phyloP scores from a whole-genome alignment of 441 rosid species.

The Populus hybrid region DNA sequence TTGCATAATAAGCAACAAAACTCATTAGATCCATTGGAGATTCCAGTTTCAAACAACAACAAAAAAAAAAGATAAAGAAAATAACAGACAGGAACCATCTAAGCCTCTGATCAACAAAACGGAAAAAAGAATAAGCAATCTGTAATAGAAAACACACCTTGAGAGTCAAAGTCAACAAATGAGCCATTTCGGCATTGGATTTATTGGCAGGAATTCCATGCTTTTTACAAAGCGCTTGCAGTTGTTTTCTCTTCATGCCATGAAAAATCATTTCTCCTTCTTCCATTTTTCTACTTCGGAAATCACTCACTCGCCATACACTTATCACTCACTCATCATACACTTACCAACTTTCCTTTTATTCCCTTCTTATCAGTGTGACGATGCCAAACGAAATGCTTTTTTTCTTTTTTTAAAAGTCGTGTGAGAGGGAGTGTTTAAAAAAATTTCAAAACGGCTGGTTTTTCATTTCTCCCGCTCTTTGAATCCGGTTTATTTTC shows the following conservation, averaged over 20 bases:
- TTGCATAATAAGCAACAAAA: not conserved
- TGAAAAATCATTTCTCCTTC: slow-evolving; percentile 37
- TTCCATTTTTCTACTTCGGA: not conserved
- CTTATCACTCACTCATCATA: not conserved
- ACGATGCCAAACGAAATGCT: not conserved
- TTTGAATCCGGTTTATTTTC: not conserved
- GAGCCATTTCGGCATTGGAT: slow-evolving; percentile 54
- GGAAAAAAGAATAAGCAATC: not conserved
- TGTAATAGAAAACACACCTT: slow-evolving; percentile 27
- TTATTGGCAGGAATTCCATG: slow-evolving; percentile 57
- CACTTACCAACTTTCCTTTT: not conserved
- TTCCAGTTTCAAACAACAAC: not conserved
- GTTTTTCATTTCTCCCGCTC: slow-evolving; percentile 8
- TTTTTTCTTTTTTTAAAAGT: too few species aligned
- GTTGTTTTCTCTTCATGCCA: slow-evolving; percentile 50
- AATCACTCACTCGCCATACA: not conserved
- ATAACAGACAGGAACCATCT: not conserved
- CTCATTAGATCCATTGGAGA: not conserved
- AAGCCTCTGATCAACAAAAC: not conserved
- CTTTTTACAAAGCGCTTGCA: slow-evolving; percentile 61
- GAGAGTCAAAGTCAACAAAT: slow-evolving; percentile 30
- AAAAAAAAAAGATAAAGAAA: not conserved
- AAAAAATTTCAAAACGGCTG: not conserved
- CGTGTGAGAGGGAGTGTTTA: not conserved
- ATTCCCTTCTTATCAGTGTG: not conserved